Percentiles rank a stretch among this genome's conserved stretches.
phyloP scores from a whole-genome alignment of 2,329 filamentous ascomycete genomes.

The Endoconidiophora polonica region DNA sequence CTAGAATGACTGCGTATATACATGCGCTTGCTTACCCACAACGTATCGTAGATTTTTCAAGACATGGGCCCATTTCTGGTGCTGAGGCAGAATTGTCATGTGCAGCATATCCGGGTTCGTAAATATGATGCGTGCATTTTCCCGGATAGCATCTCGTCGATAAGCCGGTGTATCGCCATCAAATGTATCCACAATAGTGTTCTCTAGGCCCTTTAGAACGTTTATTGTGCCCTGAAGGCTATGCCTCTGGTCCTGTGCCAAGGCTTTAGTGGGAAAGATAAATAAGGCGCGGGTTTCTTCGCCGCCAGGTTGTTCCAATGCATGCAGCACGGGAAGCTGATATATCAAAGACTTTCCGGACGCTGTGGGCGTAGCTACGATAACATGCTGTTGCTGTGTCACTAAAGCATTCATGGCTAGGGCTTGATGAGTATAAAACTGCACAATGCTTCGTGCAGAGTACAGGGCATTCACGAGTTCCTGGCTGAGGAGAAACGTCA shows the following conservation, averaged over 20 bases:
- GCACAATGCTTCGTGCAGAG: slow-evolving; percentile 73
- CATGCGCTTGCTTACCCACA: slow-evolving; percentile 35
- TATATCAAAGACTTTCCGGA: slow-evolving; percentile 98
- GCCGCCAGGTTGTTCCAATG: slow-evolving; percentile 53
- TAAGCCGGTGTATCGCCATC: slow-evolving; percentile 85
- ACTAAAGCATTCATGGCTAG: slow-evolving; percentile 83
- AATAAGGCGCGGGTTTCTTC: slow-evolving; percentile 73
- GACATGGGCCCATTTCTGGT: slow-evolving; percentile 76
- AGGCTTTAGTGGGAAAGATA: slow-evolving; percentile 92
- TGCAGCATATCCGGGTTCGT: slow-evolving; percentile 98
- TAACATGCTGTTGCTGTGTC: slow-evolving; percentile 59
- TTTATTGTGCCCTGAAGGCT: slow-evolving; percentile 72
- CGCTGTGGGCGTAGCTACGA: slow-evolving; percentile 86
- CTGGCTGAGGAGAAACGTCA: slow-evolving; percentile 77
- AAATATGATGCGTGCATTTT: slow-evolving; percentile 83
- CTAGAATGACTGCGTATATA: neutral
- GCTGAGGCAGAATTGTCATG: slow-evolving; percentile 80
- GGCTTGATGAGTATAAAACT: slow-evolving; percentile 80
- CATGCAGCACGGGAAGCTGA: slow-evolving; percentile 78
- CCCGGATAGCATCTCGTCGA: slow-evolving; percentile 62
- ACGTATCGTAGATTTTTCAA: slow-evolving; percentile 82
- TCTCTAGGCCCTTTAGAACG: slow-evolving; percentile 63
- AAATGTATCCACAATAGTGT: slow-evolving; percentile 75
- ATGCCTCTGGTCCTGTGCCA: slow-evolving; percentile 84
- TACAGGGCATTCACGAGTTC: slow-evolving; percentile 89